These are phyloP conservation scores for Cokeromyces recurvatus DNA, from an alignment of 371 early-diverging fungal genomes.

Conservation along the genomic window DNA sequence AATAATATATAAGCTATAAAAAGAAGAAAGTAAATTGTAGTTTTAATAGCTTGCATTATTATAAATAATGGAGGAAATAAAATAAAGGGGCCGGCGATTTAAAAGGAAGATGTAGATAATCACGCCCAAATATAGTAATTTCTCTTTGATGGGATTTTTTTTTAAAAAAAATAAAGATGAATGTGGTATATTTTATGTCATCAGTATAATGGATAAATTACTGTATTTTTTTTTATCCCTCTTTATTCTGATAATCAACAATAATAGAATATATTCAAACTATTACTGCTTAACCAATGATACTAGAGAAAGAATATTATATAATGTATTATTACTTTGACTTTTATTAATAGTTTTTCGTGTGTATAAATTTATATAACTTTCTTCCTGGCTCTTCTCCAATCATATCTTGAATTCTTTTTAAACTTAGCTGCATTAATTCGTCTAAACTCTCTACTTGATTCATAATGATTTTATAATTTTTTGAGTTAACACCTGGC, in stretches of 20 bases:
- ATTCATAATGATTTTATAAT: slow-evolving; percentile 71
- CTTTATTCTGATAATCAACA: too few species aligned
- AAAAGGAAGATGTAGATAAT: slow-evolving; percentile 19
- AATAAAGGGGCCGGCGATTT: slow-evolving; percentile 3
- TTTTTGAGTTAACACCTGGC: slow-evolving; percentile 79
- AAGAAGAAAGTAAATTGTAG: background rate
- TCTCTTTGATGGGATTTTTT: slow-evolving; percentile 8
- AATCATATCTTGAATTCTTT: slow-evolving; percentile 43
- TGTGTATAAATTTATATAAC: slow-evolving; percentile 55
- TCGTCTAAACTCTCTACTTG: slow-evolving; percentile 59
- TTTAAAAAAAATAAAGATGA: too few species aligned
- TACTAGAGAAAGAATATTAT: too few species aligned
- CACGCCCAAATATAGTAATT: slow-evolving; percentile 18
- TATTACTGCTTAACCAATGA: too few species aligned
- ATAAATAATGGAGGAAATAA: too few species aligned
- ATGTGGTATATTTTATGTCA: too few species aligned
- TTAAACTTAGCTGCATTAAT: slow-evolving; percentile 45
- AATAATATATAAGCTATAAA: background rate
- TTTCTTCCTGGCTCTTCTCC: slow-evolving; percentile 51
- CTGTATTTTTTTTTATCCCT: too few species aligned
- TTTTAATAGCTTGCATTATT: slow-evolving; percentile 8
- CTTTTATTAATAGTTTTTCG: slow-evolving; percentile 10
- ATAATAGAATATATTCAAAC: too few species aligned
- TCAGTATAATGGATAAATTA: too few species aligned
- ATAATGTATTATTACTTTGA: too few species aligned